Base-by-base conservation (phyloP, 768 basidiomycete species). In the Cystoderma amianthinum region DNA sequence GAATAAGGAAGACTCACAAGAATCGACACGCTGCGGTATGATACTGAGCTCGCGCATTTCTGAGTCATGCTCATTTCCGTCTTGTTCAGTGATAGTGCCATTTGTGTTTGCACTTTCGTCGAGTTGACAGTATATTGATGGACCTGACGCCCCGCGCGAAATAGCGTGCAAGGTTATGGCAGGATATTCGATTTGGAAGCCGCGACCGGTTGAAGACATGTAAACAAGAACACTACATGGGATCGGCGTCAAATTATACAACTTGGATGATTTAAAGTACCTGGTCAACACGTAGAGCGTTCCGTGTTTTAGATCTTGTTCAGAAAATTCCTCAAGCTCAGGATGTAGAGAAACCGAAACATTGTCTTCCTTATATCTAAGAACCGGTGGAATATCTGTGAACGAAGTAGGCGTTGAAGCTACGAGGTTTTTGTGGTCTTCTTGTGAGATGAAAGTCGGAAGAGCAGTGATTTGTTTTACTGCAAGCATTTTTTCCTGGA, bases 81-180 rank as follows among this genome's bases (percentile, higher is more conserved):
- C 55, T 4, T 34, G 9, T 28, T 7, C 38, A 10, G 15, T 44
- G 41, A 32, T 59, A 48, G 42, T 68, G 24, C 67, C 69, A 19
- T 58, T 60, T 21, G 71, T 60, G 21, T 63, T 62, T 9, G 37
- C 51, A 17, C 43, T 47, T 45, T 90, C 90, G 51, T 96, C 94
- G 9, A 98, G 75, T 51, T 99, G 96, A 57, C 93, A 96, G 61
- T 97, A 98, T 56, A 98, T 75, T 5, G 80, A 84, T 3, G 87
- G 81, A 0, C 69, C 71, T 6, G 62, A 46, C 32, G 78, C 76
- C 2, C 74, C 71, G 34, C 91, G 82, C 1, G 92, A 89, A 41
- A 94, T 75, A 18, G 96, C 96, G 52, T 99, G 96, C 2, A 99
- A 75, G 1, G 91, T 95, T 55, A 99, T 87, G 4, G 83, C 69